phyloP scores from a whole-genome alignment of 163 green algal species.

The Coccomyxa subellipsoidea region DNA sequence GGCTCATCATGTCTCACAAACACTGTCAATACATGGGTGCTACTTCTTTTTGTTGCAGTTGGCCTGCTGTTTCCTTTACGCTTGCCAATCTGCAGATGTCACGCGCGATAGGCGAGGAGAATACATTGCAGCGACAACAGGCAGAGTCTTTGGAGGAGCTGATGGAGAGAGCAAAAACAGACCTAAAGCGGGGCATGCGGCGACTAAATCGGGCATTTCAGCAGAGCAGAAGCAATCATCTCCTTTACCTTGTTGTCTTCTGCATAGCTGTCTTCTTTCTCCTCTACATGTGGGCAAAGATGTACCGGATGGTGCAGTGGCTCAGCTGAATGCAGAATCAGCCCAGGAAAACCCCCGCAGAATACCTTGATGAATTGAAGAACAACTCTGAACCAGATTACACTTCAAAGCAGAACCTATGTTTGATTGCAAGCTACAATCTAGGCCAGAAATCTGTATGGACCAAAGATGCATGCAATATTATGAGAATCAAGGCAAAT shows the following conservation, averaged over 20 bases:
- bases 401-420: no score
- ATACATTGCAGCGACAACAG: constrained; percentile 9
- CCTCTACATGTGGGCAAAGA: constrained; percentile 22
- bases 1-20: background rate
- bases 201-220: constrained; percentile 18
- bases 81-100: constrained; percentile 6
- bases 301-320: constrained; percentile 21
- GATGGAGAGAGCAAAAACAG: constrained; percentile 12
- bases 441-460: no score
- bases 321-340: constrained; percentile 2
- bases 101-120: constrained; percentile 19
- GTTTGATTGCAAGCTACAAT: no score
- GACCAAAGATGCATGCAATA: no score
- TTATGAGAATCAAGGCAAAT: no score
- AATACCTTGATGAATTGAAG: no score
- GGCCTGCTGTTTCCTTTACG: background rate
- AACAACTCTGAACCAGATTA: background rate
- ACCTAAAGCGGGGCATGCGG: constrained; percentile 16
- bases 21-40: background rate
- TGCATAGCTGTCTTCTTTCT: constrained; percentile 17
- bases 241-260: constrained; percentile 25
- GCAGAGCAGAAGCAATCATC: constrained; percentile 30
- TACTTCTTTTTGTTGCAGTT: background rate
- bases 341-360: no score
- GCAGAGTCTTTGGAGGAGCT: constrained; percentile 13